Evolutionary conservation across 1,139 yeast genomes (phyloP).

Genomic region (Kodamaea anthophila): DNA sequence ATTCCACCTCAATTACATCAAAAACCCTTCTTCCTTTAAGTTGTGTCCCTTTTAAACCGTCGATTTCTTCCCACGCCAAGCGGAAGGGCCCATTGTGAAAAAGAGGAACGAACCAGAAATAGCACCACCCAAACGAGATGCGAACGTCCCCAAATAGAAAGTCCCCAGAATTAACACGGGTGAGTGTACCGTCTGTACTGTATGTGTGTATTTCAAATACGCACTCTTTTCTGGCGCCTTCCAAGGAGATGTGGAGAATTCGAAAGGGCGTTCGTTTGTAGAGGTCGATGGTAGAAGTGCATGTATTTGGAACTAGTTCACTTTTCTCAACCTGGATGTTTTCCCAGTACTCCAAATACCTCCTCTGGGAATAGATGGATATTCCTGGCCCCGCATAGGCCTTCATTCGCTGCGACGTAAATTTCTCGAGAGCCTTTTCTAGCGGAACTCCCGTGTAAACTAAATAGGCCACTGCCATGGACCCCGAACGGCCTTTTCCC

Average conservation of each 20-base stretch:
- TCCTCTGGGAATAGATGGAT: constrained; percentile 60
- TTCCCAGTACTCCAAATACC: constrained; percentile 61
- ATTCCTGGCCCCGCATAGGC: constrained; percentile 59
- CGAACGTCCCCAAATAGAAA: constrained; percentile 5
- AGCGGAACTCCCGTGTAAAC: constrained; percentile 46
- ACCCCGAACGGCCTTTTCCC: constrained; percentile 90
- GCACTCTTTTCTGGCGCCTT: not conserved
- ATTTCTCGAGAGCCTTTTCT: constrained; percentile 47
- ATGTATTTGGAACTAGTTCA: not conserved
- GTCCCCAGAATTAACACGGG: no score
- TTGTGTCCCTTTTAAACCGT: constrained; percentile 62
- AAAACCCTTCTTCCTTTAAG: constrained; percentile 50
- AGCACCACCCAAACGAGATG: constrained; percentile 12
- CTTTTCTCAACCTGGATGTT: constrained; percentile 15
- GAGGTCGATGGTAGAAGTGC: no score
- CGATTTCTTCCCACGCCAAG: constrained; percentile 52
- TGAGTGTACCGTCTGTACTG: no score
- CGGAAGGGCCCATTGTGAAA: constrained; percentile 5
- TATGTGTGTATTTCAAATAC: not conserved
- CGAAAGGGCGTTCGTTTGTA: not conserved
- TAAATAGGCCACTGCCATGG: constrained; percentile 65
- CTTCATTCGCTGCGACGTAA: constrained; percentile 56
- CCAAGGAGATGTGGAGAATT: not conserved
- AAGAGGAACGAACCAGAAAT: constrained; percentile 16
- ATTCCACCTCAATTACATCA: constrained; percentile 35